Base-by-base conservation (phyloP, 768 basidiomycete genomes). In the Leucosporidium yakuticum region DNA sequence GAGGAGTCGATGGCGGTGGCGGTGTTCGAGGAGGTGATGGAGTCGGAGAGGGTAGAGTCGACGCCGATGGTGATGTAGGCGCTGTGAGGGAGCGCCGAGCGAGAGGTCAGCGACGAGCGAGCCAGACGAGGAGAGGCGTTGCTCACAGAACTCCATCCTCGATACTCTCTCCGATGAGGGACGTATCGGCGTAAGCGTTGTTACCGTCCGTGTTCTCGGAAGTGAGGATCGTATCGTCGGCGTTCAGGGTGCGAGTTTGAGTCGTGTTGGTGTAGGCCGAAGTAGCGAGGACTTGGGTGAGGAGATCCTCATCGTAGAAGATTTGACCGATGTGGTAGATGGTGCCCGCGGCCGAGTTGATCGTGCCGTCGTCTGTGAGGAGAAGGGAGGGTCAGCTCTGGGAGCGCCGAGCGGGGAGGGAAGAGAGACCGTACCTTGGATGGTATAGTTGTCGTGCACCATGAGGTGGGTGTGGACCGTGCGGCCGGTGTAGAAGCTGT, bases 401-500 rank as follows among this genome's bases (percentile, higher is more conserved):
- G 14, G 53, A n/a, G 27, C 4, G 9, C 19, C 27, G 21, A 25
- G 8, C 11, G 25, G 9, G 25, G 53, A 3, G 6, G n/a, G 29
- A 54, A 7, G 5, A 54, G 27, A 2, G 53, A 12, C 14, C 15
- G 27, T 8, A 44, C 53, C 15, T 21, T 17, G 29, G 53, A 54
- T 27, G 25, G 48, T 29, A 27, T 20, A 27, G 39, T 74, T 67
- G 32, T 74, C 69, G 71, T 79, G 78, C 11, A 81, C 79, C 29
- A 78, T 69, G 31, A 80, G 72, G 71, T 79, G 80, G 56, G 81
- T 73, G 70, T 81, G 81, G 63, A 79, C 78, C 25, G 81, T 79
- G 14, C 78, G 74, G 29, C 75, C 76, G 29, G 79, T 78, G 48
- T 79, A 65, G 56, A 53, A 68, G 21, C 57, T 36, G 12, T 21